A percentile compares a stretch with the other conserved stretches of the same genome.
These are phyloP conservation scores for Monosporozyma siamensis DNA, from an alignment of 805 yeast species.

Conservation along the genomic window DNA sequence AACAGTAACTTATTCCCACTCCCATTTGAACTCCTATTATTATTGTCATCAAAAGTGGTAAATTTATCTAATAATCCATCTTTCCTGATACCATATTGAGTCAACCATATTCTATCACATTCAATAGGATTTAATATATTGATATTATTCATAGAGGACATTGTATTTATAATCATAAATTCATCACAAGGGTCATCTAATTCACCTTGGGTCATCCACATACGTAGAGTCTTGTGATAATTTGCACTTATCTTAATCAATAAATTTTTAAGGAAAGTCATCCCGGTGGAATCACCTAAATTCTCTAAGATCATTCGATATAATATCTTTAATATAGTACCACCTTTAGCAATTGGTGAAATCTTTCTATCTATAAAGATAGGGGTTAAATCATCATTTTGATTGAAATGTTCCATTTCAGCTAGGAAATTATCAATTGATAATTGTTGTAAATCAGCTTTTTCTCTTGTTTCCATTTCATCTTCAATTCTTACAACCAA, in stretches of 20 bases:
- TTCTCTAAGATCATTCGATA: slow-evolving; percentile 46
- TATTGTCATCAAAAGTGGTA: slow-evolving; percentile 15
- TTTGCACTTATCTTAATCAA: slow-evolving; percentile 51
- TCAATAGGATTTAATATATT: slow-evolving; percentile 10
- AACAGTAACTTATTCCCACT: slow-evolving; percentile 20
- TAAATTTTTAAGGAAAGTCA: slow-evolving; percentile 40
- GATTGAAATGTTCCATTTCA: slow-evolving; percentile 28
- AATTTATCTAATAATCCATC: slow-evolving; percentile 72
- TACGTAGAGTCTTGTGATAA: slow-evolving; percentile 58
- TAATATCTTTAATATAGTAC: slow-evolving; percentile 54
- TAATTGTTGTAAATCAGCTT: slow-evolving; percentile 37
- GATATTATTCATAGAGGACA: slow-evolving; percentile 10
- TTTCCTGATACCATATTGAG: slow-evolving; percentile 59
- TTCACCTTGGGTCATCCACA: slow-evolving; percentile 72
- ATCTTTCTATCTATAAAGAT: slow-evolving; percentile 39
- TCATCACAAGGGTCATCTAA: slow-evolving; percentile 76
- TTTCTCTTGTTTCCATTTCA: slow-evolving; percentile 35
- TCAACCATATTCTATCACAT: slow-evolving; percentile 61
- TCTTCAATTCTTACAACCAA: slow-evolving; percentile 42
- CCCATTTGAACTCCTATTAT: slow-evolving; percentile 38
- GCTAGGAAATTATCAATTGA: slow-evolving; percentile 28
- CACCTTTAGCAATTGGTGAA: slow-evolving; percentile 65
- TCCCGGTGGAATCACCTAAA: slow-evolving; percentile 57
- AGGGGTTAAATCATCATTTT: slow-evolving; percentile 22
- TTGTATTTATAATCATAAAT: slow-evolving; percentile 52